Conservation (phyloP, 768 basidiomycete species). For the Russula olivacea region DNA sequence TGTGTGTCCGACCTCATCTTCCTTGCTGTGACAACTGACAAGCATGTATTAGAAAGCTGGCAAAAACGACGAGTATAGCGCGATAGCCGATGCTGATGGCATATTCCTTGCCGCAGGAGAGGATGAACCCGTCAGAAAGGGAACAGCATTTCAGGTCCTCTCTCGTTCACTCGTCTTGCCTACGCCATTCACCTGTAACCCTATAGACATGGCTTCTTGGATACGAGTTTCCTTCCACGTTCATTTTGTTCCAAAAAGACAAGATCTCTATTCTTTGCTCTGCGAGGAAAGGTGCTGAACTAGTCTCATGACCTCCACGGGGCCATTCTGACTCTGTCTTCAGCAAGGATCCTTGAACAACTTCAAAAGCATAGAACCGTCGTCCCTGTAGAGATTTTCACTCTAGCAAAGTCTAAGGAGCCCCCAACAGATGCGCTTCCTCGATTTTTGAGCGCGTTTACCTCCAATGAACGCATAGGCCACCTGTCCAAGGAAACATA, state of each 20-base stretch:
- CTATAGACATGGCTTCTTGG: constrained; percentile 90
- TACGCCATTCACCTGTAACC: constrained; percentile 10
- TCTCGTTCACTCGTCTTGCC: constrained; percentile 25
- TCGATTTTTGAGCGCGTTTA: constrained; percentile 58
- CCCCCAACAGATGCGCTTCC: constrained; percentile 65
- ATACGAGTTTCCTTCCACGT: constrained; percentile 94
- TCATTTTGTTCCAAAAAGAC: constrained; percentile 76
- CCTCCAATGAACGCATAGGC: constrained; percentile 61
- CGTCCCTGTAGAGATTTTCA: constrained; percentile 69
- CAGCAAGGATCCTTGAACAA: constrained; percentile 84
- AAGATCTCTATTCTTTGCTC: constrained; percentile 80
- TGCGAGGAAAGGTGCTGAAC: constrained; percentile 69
- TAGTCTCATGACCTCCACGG: neutral
- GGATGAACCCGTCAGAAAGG: constrained; percentile 87
- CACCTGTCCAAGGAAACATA: constrained; percentile 77
- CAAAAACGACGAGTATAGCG: constrained; percentile 64
- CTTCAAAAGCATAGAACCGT: constrained; percentile 51
- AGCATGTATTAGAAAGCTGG: constrained; percentile 46
- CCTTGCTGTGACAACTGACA: constrained; percentile 1
- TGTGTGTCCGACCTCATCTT: constrained; percentile 27
- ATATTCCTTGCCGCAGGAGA: constrained; percentile 73
- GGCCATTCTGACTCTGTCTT: constrained; percentile 9
- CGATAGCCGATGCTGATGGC: constrained; percentile 63
- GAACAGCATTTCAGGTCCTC: constrained; percentile 81
- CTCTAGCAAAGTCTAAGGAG: constrained; percentile 77